A percentile compares a stretch with the other conserved stretches of the same genome.
phyloP scores from a whole-genome alignment of 148 eudicot species.

The Rhododendron henanense region DNA sequence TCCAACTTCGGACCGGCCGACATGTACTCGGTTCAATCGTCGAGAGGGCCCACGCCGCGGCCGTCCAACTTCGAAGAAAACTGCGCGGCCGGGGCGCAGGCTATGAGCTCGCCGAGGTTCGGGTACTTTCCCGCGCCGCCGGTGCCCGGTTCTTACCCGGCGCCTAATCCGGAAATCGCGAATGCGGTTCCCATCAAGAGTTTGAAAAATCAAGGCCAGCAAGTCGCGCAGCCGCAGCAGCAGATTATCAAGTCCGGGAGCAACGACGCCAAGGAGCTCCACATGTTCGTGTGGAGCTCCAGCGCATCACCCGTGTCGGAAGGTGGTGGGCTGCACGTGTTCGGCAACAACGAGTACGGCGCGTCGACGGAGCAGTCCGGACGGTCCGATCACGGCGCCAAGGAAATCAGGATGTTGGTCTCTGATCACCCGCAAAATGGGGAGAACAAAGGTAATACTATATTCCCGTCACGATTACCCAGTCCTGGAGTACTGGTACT shows the following conservation, averaged over 20 bases:
- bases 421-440: conserved; percentile 76
- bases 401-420: conserved; percentile 92
- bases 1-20: conserved; percentile 80
- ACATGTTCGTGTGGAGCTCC: conserved; percentile 96
- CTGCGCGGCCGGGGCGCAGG: conserved; percentile 25
- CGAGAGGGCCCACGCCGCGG: conserved; percentile 73
- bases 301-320: conserved; percentile 88
- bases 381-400: conserved; percentile 80
- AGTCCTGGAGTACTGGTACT: not conserved
- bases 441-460: conserved; percentile 63
- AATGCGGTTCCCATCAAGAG: conserved; percentile 13
- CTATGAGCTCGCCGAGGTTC: conserved; percentile 50
- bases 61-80: conserved; percentile 82
- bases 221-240: conserved; percentile 14
- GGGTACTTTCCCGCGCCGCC: conserved; percentile 45
- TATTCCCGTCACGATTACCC: not conserved
- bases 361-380: conserved; percentile 61
- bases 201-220: conserved; percentile 15
- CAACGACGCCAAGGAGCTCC: conserved; percentile 82
- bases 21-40: conserved; percentile 68
- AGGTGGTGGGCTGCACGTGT: conserved; percentile 71
- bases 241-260: conserved; percentile 33
- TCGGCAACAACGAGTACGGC: conserved; percentile 60
- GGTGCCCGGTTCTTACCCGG: conserved; percentile 49
- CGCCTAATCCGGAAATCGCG: conserved; percentile 73